Evolutionary conservation across 2,329 filamentous ascomycete genomes (phyloP).

Genomic region (Arachnomyces sp.): DNA sequence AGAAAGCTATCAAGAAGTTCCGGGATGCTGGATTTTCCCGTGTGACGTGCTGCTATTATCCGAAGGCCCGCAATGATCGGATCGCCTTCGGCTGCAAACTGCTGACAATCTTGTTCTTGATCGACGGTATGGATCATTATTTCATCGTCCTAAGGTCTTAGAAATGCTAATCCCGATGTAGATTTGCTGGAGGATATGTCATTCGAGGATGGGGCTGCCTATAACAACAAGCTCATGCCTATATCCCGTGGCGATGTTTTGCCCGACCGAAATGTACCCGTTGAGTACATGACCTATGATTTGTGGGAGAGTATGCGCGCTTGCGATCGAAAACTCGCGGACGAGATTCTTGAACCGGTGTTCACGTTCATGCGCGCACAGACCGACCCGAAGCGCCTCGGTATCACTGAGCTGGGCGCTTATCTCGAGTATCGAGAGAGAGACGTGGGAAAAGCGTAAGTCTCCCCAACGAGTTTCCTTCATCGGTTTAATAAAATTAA

Average conservation of each 20-base stretch:
- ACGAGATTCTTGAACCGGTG: constrained; percentile 30
- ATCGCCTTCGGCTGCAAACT: constrained; percentile 33
- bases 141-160: not conserved
- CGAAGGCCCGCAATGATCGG: constrained; percentile 29
- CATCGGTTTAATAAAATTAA: constrained; percentile 1
- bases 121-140: constrained; percentile 30
- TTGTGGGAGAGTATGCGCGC: constrained; percentile 34
- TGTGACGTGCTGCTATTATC: constrained; percentile 35
- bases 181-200: constrained; percentile 38
- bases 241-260: constrained; percentile 26
- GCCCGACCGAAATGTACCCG: too few species aligned
- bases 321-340: constrained; percentile 26
- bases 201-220: constrained; percentile 29
- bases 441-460: constrained; percentile 36
- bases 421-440: constrained; percentile 33
- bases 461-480: too few species aligned
- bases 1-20: too few species aligned
- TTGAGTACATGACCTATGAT: constrained; percentile 33
- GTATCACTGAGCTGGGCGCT: constrained; percentile 19
- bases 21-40: too few species aligned
- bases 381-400: constrained; percentile 23
- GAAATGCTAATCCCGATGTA: constrained; percentile 10
- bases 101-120: constrained; percentile 34
- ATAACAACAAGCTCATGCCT: constrained; percentile 32
- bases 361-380: constrained; percentile 37